These are phyloP conservation scores for Zoysia matrella DNA, from an alignment of 202 grass and related monocot species.

Conservation along the genomic window DNA sequence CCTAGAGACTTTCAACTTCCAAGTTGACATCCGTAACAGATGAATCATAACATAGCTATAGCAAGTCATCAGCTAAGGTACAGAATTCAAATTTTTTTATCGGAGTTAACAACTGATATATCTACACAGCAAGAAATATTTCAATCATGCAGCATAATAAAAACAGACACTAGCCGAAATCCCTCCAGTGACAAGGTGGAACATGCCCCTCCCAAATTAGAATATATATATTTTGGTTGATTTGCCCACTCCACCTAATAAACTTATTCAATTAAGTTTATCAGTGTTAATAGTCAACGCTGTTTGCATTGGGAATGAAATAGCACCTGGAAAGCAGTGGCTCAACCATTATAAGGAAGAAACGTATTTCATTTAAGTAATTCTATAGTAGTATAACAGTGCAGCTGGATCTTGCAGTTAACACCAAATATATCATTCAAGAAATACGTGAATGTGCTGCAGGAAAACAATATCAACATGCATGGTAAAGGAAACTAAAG, in stretches of 20 bases:
- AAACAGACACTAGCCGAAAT: background rate
- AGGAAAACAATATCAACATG: background rate
- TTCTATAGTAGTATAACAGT: background rate
- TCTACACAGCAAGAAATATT: background rate
- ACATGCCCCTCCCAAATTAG: background rate
- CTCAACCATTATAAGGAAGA: slow-evolving; percentile 9
- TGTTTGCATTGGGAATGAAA: background rate
- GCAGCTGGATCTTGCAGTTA: slow-evolving; percentile 7
- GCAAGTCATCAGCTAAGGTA: background rate
- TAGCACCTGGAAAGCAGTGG: background rate
- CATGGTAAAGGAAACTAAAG: slow-evolving; percentile 11
- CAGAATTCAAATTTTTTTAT: too few species aligned
- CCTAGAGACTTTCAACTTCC: background rate
- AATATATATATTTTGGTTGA: background rate
- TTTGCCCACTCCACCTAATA: background rate
- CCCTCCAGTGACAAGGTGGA: background rate
- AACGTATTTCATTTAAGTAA: slow-evolving; percentile 18
- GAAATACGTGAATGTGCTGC: slow-evolving; percentile 26
- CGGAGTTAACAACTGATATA: background rate
- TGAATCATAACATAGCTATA: background rate
- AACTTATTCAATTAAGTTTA: background rate
- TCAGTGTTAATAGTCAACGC: background rate
- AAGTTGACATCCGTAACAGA: background rate
- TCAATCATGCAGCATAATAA: background rate
- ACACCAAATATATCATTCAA: slow-evolving; percentile 22